These are phyloP conservation scores for Betula pendula DNA, from an alignment of 306 rosid species.

Conservation along the genomic window DNA sequence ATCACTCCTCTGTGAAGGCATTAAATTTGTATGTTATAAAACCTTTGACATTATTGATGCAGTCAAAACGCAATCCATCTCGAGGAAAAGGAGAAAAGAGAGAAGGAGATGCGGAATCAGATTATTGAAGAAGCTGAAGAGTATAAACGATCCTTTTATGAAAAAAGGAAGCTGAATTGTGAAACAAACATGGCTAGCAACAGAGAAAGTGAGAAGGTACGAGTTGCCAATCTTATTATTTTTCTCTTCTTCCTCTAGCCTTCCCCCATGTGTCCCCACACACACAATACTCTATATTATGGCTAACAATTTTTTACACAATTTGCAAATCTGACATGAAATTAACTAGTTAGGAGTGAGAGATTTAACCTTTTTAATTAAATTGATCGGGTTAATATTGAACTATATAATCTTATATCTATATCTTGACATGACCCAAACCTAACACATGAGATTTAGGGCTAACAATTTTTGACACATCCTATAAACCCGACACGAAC, in stretches of 20 bases:
- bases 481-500: too few relatives aligned
- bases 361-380: too few relatives aligned
- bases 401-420: too few relatives aligned
- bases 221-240: not conserved
- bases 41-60: conserved; percentile 22
- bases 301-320: too few relatives aligned
- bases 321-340: too few relatives aligned
- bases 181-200: conserved; percentile 66
- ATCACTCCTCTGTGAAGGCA: not conserved
- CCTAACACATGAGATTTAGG: too few relatives aligned
- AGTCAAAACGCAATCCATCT: conserved; percentile 76
- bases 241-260: not conserved
- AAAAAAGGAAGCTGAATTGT: conserved; percentile 72
- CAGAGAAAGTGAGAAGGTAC: conserved; percentile 88
- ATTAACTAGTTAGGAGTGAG: too few relatives aligned
- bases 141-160: conserved; percentile 65
- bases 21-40: conserved; percentile 5
- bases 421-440: too few relatives aligned
- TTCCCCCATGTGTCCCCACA: too few relatives aligned
- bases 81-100: conserved; percentile 80
- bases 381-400: too few relatives aligned
- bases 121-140: conserved; percentile 92
- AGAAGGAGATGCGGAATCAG: conserved; percentile 81
- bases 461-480: too few relatives aligned
- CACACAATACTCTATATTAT: too few relatives aligned